phyloP scores from a whole-genome alignment of 2,329 filamentous ascomycete species.

The Hypoxylon sp. region DNA sequence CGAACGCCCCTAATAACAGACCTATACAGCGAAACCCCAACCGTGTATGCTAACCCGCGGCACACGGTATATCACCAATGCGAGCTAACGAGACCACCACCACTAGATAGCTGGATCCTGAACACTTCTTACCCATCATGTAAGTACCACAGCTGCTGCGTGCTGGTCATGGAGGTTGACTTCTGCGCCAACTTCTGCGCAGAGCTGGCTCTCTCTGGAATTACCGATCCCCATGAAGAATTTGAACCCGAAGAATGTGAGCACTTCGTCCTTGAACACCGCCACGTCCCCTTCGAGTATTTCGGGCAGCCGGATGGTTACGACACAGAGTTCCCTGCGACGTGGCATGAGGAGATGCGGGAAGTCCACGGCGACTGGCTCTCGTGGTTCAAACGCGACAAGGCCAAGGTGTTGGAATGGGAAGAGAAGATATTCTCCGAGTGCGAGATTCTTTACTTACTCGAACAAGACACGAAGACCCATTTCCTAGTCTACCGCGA shows the following conservation, averaged over 20 bases:
- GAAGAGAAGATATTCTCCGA: conserved; percentile 9
- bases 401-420: background rate
- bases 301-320: conserved; percentile 31
- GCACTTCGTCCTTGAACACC: conserved; percentile 41
- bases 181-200: conserved; percentile 30
- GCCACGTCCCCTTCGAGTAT: conserved; percentile 40
- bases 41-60: conserved; percentile 41
- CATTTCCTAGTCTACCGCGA: conserved; percentile 22
- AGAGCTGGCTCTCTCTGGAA: too few relatives aligned
- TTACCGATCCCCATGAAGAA: background rate
- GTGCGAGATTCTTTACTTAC: conserved; percentile 36
- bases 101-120: background rate
- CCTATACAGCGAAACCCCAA: background rate
- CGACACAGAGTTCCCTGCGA: conserved; percentile 9
- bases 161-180: background rate
- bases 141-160: conserved; percentile 48
- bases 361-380: conserved; percentile 6
- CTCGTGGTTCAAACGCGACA: conserved; percentile 19
- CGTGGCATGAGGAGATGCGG: conserved; percentile 36
- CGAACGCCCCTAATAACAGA: conserved; percentile 44
- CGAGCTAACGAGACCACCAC: conserved; percentile 35
- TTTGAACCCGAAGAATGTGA: conserved; percentile 44
- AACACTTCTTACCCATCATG: conserved; percentile 27
- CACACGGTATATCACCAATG: conserved; percentile 45
- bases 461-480: conserved; percentile 24